phyloP scores from a whole-genome alignment of 1,284 basidiomycete species.

The Cystobasidium pallidum region DNA sequence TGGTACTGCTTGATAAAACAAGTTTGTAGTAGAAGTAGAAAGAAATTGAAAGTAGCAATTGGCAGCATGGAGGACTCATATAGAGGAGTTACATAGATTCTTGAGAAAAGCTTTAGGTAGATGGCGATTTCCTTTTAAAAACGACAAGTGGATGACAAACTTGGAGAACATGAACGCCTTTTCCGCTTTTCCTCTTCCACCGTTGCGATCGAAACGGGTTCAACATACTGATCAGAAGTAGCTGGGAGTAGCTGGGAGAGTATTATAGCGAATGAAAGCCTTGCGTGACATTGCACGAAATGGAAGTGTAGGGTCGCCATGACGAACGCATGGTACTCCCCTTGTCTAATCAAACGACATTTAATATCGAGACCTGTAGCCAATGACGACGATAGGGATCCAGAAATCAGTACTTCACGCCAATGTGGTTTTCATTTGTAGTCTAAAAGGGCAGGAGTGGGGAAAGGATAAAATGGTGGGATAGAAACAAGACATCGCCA shows the following conservation, averaged over 20 bases:
- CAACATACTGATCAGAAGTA: background rate
- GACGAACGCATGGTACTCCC: no score
- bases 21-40: background rate
- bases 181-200: background rate
- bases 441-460: background rate
- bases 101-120: background rate
- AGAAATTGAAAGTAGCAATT: no score
- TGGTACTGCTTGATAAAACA: no score
- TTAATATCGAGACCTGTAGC: slow-evolving; percentile 7
- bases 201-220: background rate
- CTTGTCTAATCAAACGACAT: no score
- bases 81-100: background rate
- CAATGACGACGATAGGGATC: background rate
- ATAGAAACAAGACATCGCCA: background rate
- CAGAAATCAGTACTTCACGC: background rate
- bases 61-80: background rate
- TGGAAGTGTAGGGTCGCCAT: no score
- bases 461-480: background rate
- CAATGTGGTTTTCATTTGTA: background rate
- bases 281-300: no score
- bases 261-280: no score
- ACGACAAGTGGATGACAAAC: background rate
- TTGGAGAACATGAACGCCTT: background rate
- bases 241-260: background rate
- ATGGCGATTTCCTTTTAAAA: background rate